Evolutionary conservation across 805 yeast species (phyloP).

Genomic region (Kuraishia floccosa): DNA sequence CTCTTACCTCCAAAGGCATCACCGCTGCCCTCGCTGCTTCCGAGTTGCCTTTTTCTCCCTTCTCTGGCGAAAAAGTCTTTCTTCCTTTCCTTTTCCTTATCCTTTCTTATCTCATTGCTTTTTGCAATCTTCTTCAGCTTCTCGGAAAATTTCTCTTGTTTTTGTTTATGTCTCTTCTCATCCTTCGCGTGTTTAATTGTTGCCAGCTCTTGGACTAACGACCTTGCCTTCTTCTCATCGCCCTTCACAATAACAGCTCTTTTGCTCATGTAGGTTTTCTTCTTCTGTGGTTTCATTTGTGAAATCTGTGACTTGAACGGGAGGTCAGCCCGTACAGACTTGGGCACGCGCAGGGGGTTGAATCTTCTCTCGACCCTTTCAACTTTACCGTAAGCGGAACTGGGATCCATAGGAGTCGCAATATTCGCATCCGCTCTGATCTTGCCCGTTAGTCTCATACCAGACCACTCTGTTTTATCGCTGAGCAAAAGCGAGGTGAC

Average conservation of each 20-base stretch:
- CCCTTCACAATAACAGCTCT: conserved; percentile 91
- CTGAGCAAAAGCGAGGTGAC: conserved; percentile 78
- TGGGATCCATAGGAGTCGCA: conserved; percentile 46
- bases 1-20: conserved; percentile 16
- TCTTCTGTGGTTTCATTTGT: conserved; percentile 79
- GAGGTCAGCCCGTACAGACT: conserved; percentile 55
- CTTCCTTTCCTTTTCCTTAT: conserved; percentile 75
- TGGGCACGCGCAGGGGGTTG: conserved; percentile 84
- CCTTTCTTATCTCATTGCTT: conserved; percentile 54
- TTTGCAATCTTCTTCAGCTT: conserved; percentile 69
- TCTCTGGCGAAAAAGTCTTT: conserved; percentile 73
- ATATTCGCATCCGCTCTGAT: conserved; percentile 69
- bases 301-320: conserved; percentile 92
- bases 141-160: conserved; percentile 64
- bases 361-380: conserved; percentile 80
- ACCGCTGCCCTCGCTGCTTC: conserved; percentile 12
- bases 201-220: conserved; percentile 75
- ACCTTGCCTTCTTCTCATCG: conserved; percentile 88
- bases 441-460: conserved; percentile 92
- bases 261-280: conserved; percentile 71
- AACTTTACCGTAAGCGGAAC: conserved; percentile 50
- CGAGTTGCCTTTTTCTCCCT: conserved; percentile 49
- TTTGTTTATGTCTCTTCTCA: conserved; percentile 60
- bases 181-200: conserved; percentile 84
- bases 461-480: conserved; percentile 84